Evolutionary conservation across 345 rosid genomes (phyloP).

Genomic region (Brassica nigra): DNA sequence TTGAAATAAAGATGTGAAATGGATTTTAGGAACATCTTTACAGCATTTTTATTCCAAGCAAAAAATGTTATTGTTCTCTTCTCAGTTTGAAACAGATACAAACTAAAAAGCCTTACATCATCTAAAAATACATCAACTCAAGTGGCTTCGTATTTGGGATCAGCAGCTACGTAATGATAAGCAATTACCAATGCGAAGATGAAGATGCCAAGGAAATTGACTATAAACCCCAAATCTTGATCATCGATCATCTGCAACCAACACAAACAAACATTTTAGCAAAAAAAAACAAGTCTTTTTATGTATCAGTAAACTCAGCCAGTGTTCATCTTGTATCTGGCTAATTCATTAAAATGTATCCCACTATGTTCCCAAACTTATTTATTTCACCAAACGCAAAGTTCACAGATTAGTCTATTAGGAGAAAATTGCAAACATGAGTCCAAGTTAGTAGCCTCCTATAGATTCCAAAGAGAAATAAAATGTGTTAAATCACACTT

Average conservation of each 20-base stretch:
- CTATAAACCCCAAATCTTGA: slow-evolving; percentile 71
- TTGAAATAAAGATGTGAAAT: not conserved
- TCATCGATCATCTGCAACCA: slow-evolving; percentile 82
- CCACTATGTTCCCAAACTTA: too few relatives aligned
- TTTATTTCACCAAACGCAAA: not conserved
- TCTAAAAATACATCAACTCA: slow-evolving; percentile 30
- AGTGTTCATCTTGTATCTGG: too few relatives aligned
- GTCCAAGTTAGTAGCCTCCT: not conserved
- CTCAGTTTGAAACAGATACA: slow-evolving; percentile 14
- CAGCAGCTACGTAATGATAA: slow-evolving; percentile 86
- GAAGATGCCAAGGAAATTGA: slow-evolving; percentile 80
- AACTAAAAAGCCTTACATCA: slow-evolving; percentile 6
- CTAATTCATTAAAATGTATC: too few relatives aligned
- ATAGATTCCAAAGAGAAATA: not conserved
- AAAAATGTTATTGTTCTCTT: slow-evolving; percentile 10
- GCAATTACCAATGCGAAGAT: slow-evolving; percentile 73
- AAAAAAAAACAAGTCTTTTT: not conserved
- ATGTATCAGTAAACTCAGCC: too few relatives aligned
- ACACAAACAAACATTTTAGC: slow-evolving; percentile 21
- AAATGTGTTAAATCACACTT: not conserved
- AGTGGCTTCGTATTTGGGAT: slow-evolving; percentile 76
- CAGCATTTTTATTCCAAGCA: slow-evolving; percentile 10
- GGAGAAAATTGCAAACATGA: not conserved
- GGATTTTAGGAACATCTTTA: slow-evolving; percentile 2
- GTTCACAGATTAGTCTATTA: not conserved